Conservation (phyloP, 2,329 filamentous ascomycete genomes). For the Helotiales sp. region DNA sequence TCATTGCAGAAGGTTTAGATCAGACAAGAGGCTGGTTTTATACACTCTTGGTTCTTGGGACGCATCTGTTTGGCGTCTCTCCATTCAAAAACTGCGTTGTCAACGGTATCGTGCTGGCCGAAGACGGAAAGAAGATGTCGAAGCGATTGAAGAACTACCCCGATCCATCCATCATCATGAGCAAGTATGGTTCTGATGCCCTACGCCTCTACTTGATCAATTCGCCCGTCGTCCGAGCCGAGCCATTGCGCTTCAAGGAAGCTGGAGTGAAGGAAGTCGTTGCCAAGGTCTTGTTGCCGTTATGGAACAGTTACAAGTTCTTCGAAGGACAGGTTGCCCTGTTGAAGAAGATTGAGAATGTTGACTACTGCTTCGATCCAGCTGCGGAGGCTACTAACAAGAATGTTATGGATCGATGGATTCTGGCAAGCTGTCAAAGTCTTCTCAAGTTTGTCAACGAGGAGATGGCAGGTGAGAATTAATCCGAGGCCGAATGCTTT, state of each 20-base stretch:
- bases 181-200: constrained; percentile 89
- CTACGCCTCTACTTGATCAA: constrained; percentile 96
- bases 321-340: constrained; percentile 87
- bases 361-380: constrained; percentile 81
- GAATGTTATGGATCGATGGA: constrained; percentile 97
- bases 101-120: constrained; percentile 90
- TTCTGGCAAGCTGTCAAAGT: constrained; percentile 89
- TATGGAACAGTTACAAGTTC: constrained; percentile 98
- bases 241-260: constrained; percentile 91
- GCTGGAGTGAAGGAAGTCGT: constrained; percentile 93
- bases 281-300: constrained; percentile 83
- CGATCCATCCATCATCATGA: constrained; percentile 81
- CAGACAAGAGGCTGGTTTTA: constrained; percentile 98
- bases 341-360: constrained; percentile 80
- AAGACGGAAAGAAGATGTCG: constrained; percentile 98
- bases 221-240: constrained; percentile 90
- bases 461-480: constrained; percentile 78
- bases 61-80: constrained; percentile 80
- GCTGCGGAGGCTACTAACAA: constrained; percentile 75
- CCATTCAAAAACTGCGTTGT: constrained; percentile 98
- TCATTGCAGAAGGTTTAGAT: constrained; percentile 91
- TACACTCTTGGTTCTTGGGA: constrained; percentile 85
- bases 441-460: constrained; percentile 89
- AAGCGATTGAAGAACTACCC: constrained; percentile 97
- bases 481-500: background rate